Evolutionary conservation across 495 filamentous ascomycete species (phyloP), one percentile per base, ranked within the genome.

Genomic region (Penicillium odoratum): DNA sequence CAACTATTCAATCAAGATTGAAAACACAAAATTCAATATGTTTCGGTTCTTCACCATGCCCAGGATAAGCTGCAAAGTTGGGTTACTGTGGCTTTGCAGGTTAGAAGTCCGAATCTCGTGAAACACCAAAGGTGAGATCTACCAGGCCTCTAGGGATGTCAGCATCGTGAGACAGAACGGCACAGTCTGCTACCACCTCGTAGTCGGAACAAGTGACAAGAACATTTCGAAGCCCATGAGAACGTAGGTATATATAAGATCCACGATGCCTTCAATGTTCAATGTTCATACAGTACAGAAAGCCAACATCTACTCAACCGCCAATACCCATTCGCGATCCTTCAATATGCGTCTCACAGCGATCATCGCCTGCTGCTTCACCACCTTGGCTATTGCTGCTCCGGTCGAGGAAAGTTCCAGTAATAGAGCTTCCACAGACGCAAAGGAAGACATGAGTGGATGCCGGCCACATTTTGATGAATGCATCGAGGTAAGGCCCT

Each of bases 311-410:
- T 40, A 4, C 10, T 16, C 10, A 5, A 5, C 38, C 9, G 34
- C 4, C 0, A 40, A 40, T 4, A n/a, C 13, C 2, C 4, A 40
- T 4, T 40, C 38, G 13, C 6, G 38, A 40, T 40, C 31, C 4
- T 10, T 11, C 40, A 58, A 13, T 15, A 59, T 59, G 56, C 49
- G 45, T 49, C 30, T 45, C n/a, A 33, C 48, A 11, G 11, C 56
- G 3, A 18, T 49, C n/a, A 18, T 59, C 9, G 28, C 43, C 7
- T 36, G 36, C 13, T 13, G 21, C 44, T 13, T 59, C 4, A 43
- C 56, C 50, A 28, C 50, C 5, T n/a, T 59, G 44, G 34, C 50
- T 7, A 43, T 59, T n/a, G 56, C 50, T 6, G 26, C 50, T 30
- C 56, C 56, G 7, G 5, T 33, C 10, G 56, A 58, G 5, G 50